Percentiles rank a stretch among this genome's conserved stretches.
phyloP scores from a whole-genome alignment of 2,329 filamentous ascomycete species.

The Colletotrichum tropicicola region DNA sequence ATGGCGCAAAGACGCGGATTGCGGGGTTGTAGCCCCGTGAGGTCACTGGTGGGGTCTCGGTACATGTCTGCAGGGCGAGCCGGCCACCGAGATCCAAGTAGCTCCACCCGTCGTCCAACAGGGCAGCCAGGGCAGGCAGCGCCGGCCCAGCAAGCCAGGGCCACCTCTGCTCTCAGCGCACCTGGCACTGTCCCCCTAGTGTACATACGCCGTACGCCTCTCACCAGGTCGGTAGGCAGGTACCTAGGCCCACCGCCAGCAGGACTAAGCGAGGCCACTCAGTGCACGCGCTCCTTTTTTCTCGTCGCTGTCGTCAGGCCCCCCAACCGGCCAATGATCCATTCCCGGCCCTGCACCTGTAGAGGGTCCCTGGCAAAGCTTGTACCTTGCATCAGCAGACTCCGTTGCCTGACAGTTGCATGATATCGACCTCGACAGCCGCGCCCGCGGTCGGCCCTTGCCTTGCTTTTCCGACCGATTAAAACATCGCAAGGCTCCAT shows the following conservation, averaged over 20 bases:
- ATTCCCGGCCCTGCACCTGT: constrained; percentile 13
- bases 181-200: too few species aligned
- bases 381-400: constrained; percentile 32
- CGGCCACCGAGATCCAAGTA: constrained; percentile 18
- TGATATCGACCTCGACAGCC: constrained; percentile 16
- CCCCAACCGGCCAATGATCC: constrained; percentile 13
- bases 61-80: constrained; percentile 21
- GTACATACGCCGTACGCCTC: too few species aligned
- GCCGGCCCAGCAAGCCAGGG: too few species aligned
- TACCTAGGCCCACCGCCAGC: not conserved
- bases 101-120: constrained; percentile 3
- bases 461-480: constrained; percentile 7
- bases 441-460: not conserved
- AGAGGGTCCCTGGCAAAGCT: constrained; percentile 28
- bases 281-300: too few species aligned
- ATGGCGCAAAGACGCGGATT: constrained; percentile 32
- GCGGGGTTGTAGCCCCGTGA: constrained; percentile 36
- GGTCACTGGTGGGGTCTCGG: constrained; percentile 30
- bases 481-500: constrained; percentile 25
- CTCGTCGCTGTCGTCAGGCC: not conserved
- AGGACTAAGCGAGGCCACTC: too few species aligned
- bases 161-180: not conserved
- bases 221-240: too few species aligned
- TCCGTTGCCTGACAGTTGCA: constrained; percentile 28
- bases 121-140: too few species aligned